Evolutionary conservation across 2,329 filamentous ascomycete species (phyloP), one percentile per base, ranked within the genome.

Genomic region (Sclerotinia trifoliorum): DNA sequence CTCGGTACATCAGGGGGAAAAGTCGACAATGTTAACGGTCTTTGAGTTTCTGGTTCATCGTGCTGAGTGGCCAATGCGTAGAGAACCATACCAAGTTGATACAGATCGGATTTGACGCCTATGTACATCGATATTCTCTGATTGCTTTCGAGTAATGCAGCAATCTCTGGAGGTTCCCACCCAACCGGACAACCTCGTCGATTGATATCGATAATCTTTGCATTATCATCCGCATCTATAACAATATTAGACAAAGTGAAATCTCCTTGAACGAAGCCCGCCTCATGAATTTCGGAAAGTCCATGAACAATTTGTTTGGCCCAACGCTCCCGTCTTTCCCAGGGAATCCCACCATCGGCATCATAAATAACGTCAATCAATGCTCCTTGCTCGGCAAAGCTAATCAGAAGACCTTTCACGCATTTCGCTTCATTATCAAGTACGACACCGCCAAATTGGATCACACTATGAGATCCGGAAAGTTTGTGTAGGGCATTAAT

Each of bases 201-300:
- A 80, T 99, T 99, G 81, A 99, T 97, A 79, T 99, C 95, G 76
- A 99, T 99, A 73, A 99, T 98, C 75, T 96, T 94, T 11, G 94
- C 95, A 76, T 97, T 86, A 76, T 93, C 89, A 55, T 90, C 80
- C 17, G 85, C 84, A 78, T 98, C 93, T 75, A 99, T 90, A 70
- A 99, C 95, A 72, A 99, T 96, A 77, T 99, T 99, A 6, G 94
- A 97, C 39, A 99, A 83, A 0, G 95, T 99, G 73, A 99, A 97
- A 77, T 99, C 95, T 32, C 95, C 95, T 77, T 99, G 95, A 15
- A 99, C 95, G 78, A 96, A 98, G 5, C 95, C 95, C 29, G 92
- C 90, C 78, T 98, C 94, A 75, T 99, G 95, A 42, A 99, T 94
- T 74, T 97, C 93, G 1, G 92, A 89, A 3, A 99, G 84, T 2